Evolutionary conservation across 2,329 filamentous ascomycete species (phyloP), one percentile per base, ranked within the genome.

Genomic region (Neofusicoccum parvum): DNA sequence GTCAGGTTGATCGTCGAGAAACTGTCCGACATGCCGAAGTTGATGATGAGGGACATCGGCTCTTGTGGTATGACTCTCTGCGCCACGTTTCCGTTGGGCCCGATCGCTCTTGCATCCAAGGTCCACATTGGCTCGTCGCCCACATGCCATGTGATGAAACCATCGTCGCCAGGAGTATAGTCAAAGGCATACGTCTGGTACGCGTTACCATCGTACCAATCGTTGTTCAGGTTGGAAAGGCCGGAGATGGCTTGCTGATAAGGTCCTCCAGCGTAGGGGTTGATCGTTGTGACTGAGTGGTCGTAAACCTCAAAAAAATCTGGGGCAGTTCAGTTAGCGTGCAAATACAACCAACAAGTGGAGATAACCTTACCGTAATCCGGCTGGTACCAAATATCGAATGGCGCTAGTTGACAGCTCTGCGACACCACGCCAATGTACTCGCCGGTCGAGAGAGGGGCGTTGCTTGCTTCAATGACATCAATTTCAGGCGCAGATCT

Each of bases 401-500:
- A 91, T 1, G 89, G 89, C 1, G 89, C 89, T 66, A 87, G 82
- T 71, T 91, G 88, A 72, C 86, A 83, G 74, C 86, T 88, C 70
- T 91, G 88, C 6, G 89, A 90, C 1, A 87, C 89, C 20, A 81
- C 79, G 51, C 88, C 88, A 56, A 89, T 81, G 39, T 80, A 80
- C n/a, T 80, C 81, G 37, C 78, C 80, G 45, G 80, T 78, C 15
- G 84, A 82, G 27, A 88, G 71, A 17, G 81, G 79, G 5, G 76
- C 79, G 14, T 87, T 86, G 69, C 85, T 89, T n/a, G 87, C 89
- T 81, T 92, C 89, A 48, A 92, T 79, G 12, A 85, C 88, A 82
- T 92, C 89, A 67, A 92, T 90, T 80, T 92, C 89, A 0, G 90
- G 89, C 1, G 88, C 87, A 66, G 86, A 86, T 27, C 89, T 85